Conservation (phyloP, 208 protist genomes). For the Trichomonas gallinae region DNA sequence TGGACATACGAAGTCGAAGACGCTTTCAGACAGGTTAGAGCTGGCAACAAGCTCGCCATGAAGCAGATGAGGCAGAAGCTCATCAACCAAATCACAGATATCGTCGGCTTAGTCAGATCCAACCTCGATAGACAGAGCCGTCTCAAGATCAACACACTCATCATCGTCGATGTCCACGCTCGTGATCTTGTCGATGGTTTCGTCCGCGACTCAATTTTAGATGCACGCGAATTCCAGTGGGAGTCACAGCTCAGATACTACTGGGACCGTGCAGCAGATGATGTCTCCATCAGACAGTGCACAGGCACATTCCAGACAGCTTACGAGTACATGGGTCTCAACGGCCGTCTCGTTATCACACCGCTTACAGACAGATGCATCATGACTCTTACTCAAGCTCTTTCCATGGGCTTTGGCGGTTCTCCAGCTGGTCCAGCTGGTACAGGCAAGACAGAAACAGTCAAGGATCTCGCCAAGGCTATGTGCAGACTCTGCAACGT, state of each 20-base stretch:
- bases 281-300: constrained; percentile 81
- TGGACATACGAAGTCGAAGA: constrained; percentile 95
- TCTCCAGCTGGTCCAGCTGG: constrained; percentile 50
- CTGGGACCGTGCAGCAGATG: constrained; percentile 78
- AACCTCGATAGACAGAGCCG: constrained; percentile 68
- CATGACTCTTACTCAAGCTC: constrained; percentile 93
- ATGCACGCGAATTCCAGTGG: constrained; percentile 93
- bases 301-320: constrained; percentile 81
- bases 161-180: constrained; percentile 98
- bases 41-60: constrained; percentile 74
- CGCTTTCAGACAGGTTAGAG: constrained; percentile 60
- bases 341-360: constrained; percentile 92
- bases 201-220: constrained; percentile 84
- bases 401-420: constrained; percentile 78
- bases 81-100: constrained; percentile 70
- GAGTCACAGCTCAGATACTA: constrained; percentile 96
- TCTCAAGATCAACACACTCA: constrained; percentile 94
- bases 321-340: constrained; percentile 98
- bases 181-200: constrained; percentile 91
- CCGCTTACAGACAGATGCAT: constrained; percentile 94
- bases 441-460: constrained; percentile 76
- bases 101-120: constrained; percentile 75
- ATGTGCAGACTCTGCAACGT: constrained; percentile 86
- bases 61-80: constrained; percentile 75
- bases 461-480: constrained; percentile 91